A percentile compares a stretch with the other conserved stretches of the same genome.
Conservation (phyloP, 257 asterid genomes). For the Agastache rugosa region DNA sequence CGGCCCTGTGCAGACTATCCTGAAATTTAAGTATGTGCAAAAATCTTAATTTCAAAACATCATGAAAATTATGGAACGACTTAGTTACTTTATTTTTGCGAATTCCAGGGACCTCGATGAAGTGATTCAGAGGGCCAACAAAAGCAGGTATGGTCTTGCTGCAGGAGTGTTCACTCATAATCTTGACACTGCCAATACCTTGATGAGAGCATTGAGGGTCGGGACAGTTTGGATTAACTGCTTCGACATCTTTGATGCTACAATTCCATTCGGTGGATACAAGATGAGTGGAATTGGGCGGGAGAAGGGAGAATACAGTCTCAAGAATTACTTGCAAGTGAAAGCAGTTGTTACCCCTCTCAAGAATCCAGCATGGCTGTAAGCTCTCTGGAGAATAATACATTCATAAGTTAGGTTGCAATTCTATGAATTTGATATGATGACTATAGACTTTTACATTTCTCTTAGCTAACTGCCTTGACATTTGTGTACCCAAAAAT, state of each 20-base stretch:
- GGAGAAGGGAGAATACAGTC: slow-evolving; percentile 91
- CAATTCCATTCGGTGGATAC: slow-evolving; percentile 96
- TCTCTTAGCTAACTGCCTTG: slow-evolving; percentile 1
- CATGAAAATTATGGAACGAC: background rate
- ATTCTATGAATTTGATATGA: slow-evolving; percentile 24
- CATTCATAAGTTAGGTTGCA: slow-evolving; percentile 22
- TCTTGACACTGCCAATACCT: slow-evolving; percentile 82
- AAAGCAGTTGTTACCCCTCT: slow-evolving; percentile 88
- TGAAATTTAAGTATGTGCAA: slow-evolving; percentile 70
- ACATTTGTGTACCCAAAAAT: background rate
- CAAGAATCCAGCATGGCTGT: slow-evolving; percentile 93
- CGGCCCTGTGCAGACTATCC: slow-evolving; percentile 89
- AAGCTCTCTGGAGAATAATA: slow-evolving; percentile 30
- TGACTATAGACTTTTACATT: slow-evolving; percentile 33
- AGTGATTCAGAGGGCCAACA: slow-evolving; percentile 77
- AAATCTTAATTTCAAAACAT: background rate
- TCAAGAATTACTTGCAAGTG: slow-evolving; percentile 89
- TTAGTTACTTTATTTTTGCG: background rate
- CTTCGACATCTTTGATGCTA: slow-evolving; percentile 85
- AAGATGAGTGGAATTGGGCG: slow-evolving; percentile 97
- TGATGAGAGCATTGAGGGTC: slow-evolving; percentile 80
- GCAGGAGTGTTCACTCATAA: slow-evolving; percentile 91
- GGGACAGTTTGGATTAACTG: slow-evolving; percentile 89
- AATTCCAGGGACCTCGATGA: slow-evolving; percentile 69
- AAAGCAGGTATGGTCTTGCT: slow-evolving; percentile 70